A percentile compares a stretch with the other conserved stretches of the same genome.
These are phyloP conservation scores for Pichia sp. DNA, from an alignment of 1,139 yeast species.

Conservation along the genomic window DNA sequence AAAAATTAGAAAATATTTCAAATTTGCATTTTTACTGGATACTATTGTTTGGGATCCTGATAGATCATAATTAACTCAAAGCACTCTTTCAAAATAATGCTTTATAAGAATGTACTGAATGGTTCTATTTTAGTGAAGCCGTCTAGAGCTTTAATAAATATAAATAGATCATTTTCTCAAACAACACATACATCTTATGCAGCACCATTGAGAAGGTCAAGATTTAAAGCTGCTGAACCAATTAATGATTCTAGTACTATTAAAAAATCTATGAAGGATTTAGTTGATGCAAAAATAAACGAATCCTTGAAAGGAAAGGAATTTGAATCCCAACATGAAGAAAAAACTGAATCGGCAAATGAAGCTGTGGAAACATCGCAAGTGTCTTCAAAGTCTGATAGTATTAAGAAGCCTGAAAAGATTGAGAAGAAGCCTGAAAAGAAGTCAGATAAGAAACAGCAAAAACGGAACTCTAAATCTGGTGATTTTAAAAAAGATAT, in stretches of 20 bases:
- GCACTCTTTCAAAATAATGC: background rate
- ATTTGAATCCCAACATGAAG: background rate
- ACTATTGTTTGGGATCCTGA: background rate
- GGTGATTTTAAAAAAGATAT: background rate
- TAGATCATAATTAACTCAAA: no score
- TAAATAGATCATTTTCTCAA: slow-evolving; percentile 1
- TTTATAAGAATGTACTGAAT: background rate
- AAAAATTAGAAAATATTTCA: no score
- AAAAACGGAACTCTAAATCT: background rate
- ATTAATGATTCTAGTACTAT: background rate
- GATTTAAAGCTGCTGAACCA: slow-evolving; percentile 14
- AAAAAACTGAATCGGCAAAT: background rate
- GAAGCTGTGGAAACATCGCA: background rate
- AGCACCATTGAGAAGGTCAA: slow-evolving; percentile 14
- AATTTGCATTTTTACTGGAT: background rate
- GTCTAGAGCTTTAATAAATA: background rate
- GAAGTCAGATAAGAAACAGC: background rate
- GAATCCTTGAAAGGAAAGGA: slow-evolving; percentile 2
- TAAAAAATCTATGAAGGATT: background rate
- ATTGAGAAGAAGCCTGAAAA: background rate
- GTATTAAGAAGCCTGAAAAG: no score
- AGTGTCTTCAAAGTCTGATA: background rate
- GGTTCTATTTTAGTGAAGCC: background rate
- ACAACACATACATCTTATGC: background rate
- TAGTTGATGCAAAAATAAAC: slow-evolving; percentile 3